Conservation (phyloP, 1,284 basidiomycete species). For the Irpex sp. region DNA sequence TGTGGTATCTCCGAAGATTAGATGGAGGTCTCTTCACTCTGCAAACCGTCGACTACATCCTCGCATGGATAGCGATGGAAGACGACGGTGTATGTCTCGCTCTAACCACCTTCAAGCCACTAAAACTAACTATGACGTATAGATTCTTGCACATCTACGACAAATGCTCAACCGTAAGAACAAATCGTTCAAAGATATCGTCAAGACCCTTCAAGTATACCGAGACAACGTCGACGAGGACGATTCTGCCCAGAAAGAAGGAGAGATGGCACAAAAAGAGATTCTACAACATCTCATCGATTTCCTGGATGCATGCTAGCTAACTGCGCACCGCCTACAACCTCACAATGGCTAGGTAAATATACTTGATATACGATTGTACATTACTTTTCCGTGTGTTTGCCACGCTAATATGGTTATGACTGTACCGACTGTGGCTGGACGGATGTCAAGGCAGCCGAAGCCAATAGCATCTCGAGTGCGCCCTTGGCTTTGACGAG, state of each 20-base stretch:
- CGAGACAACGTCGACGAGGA: slow-evolving; percentile 70
- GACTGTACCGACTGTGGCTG: slow-evolving; percentile 3
- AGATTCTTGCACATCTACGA: slow-evolving; percentile 73
- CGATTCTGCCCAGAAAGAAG: slow-evolving; percentile 25
- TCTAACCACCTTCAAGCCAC: neutral
- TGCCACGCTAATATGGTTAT: neutral
- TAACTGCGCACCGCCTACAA: neutral
- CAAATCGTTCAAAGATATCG: slow-evolving; percentile 61
- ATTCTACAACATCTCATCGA: slow-evolving; percentile 69
- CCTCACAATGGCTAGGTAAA: neutral
- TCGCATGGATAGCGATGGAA: slow-evolving; percentile 97
- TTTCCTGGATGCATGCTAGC: slow-evolving; percentile 47
- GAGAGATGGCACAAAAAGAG: slow-evolving; percentile 55
- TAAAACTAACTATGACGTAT: slow-evolving; percentile 12
- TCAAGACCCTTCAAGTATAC: slow-evolving; percentile 62
- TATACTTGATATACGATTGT: neutral
- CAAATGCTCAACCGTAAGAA: slow-evolving; percentile 75
- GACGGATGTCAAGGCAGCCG: slow-evolving; percentile 41
- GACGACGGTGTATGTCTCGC: slow-evolving; percentile 83
- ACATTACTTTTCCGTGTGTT: slow-evolving; percentile 1
- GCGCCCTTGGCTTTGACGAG: slow-evolving; percentile 83
- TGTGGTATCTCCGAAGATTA: slow-evolving; percentile 80
- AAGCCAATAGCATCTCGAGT: slow-evolving; percentile 88
- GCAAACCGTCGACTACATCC: slow-evolving; percentile 89
- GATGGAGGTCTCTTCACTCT: slow-evolving; percentile 87